phyloP scores from a whole-genome alignment of 2,329 filamentous ascomycete species.

The Trichoderma oligosporum region DNA sequence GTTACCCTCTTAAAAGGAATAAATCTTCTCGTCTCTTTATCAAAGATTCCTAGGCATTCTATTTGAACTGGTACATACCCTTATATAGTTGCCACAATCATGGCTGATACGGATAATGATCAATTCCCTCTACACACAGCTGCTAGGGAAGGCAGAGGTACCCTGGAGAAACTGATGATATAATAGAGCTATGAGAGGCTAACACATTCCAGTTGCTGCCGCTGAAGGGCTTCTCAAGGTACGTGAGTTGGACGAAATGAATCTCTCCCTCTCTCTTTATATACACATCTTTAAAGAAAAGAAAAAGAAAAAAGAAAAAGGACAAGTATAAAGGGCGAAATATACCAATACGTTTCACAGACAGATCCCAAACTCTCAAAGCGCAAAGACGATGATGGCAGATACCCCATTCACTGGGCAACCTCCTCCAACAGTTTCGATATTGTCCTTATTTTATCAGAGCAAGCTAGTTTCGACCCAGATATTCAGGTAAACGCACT shows the following conservation, averaged over 20 bases:
- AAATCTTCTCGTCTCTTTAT: neutral
- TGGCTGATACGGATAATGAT: slow-evolving; percentile 40
- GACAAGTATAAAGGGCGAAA: neutral
- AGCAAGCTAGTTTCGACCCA: slow-evolving; percentile 71
- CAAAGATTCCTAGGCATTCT: too few species aligned
- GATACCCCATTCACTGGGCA: slow-evolving; percentile 92
- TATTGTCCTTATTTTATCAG: slow-evolving; percentile 69
- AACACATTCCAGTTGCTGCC: slow-evolving; percentile 49
- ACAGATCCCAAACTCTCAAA: slow-evolving; percentile 74
- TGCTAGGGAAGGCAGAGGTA: slow-evolving; percentile 79
- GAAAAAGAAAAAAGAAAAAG: neutral
- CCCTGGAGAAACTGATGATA: too few species aligned
- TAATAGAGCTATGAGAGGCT: too few species aligned
- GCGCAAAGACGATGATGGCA: slow-evolving; percentile 76
- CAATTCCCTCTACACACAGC: slow-evolving; percentile 86
- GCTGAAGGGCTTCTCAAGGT: slow-evolving; percentile 59
- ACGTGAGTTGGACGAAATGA: neutral
- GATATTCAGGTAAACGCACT: slow-evolving; percentile 63
- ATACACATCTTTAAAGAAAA: neutral
- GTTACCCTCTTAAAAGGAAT: too few species aligned
- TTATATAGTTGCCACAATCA: slow-evolving; percentile 5
- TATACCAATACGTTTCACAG: slow-evolving; percentile 39
- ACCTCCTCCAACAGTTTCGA: slow-evolving; percentile 74
- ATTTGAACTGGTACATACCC: too few species aligned
- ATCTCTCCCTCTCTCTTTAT: neutral